Conservation (phyloP, 768 basidiomycete species). For the Stropharia rugosoannulata region DNA sequence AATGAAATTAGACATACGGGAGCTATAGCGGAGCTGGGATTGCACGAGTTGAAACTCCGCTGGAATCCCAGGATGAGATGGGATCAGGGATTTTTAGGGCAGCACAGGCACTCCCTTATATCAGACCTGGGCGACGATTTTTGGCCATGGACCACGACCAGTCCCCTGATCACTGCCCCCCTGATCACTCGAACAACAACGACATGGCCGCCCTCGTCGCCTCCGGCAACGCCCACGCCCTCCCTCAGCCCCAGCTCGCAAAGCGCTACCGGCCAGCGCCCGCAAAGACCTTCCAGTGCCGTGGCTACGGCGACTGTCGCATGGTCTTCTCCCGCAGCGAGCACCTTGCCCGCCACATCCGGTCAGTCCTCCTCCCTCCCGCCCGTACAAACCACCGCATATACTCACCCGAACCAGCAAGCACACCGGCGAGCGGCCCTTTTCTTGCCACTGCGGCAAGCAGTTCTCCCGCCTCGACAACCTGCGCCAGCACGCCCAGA, state of each 20-base stretch:
- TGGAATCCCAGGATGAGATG: neutral
- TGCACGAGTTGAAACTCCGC: neutral
- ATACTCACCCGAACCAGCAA: slow-evolving; percentile 54
- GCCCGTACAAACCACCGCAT: slow-evolving; percentile 4
- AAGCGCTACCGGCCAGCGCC: slow-evolving; percentile 82
- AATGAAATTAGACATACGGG: neutral
- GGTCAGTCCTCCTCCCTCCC: slow-evolving; percentile 49
- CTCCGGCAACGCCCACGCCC: slow-evolving; percentile 14
- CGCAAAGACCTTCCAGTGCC: slow-evolving; percentile 94
- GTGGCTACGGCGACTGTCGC: slow-evolving; percentile 91
- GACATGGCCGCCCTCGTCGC: slow-evolving; percentile 23
- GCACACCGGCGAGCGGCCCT: slow-evolving; percentile 97
- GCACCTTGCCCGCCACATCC: slow-evolving; percentile 92
- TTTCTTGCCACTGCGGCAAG: slow-evolving; percentile 93
- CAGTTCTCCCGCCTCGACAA: slow-evolving; percentile 97
- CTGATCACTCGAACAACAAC: slow-evolving; percentile 16
- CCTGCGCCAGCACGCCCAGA: slow-evolving; percentile 94
- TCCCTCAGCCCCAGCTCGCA: slow-evolving; percentile 24
- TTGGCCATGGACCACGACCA: slow-evolving; percentile 2
- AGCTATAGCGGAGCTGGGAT: neutral
- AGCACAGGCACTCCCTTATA: neutral
- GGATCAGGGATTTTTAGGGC: neutral
- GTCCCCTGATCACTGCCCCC: slow-evolving; percentile 28
- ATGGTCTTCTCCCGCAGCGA: slow-evolving; percentile 97
- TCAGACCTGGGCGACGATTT: neutral